These are phyloP conservation scores for Paralagenidium karlingii DNA, from an alignment of 352 stramenopile genomes.

Conservation along the genomic window DNA sequence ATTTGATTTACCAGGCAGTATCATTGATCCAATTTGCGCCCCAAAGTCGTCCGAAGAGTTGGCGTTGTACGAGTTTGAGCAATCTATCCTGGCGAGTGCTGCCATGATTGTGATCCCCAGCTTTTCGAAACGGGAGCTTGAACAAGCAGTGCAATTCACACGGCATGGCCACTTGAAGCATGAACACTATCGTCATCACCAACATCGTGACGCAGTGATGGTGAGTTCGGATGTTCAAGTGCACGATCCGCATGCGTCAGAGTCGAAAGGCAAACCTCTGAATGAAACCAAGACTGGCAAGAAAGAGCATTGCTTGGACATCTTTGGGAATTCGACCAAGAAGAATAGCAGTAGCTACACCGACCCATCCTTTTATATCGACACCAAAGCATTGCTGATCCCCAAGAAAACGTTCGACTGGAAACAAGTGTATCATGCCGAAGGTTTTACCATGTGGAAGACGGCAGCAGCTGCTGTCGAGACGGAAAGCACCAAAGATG, in stretches of 20 bases:
- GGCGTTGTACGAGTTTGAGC: constrained; percentile 14
- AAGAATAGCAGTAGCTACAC: too few species aligned
- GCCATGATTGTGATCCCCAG: constrained; percentile 13
- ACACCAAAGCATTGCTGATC: constrained; percentile 6
- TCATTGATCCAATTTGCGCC: too few species aligned
- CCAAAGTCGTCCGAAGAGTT: constrained; percentile 4
- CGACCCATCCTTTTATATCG: too few species aligned
- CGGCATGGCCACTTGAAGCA: constrained; percentile 14
- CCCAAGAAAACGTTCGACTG: constrained; percentile 4
- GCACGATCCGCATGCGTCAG: too few species aligned
- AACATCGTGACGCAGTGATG: too few species aligned
- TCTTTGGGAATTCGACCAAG: too few species aligned
- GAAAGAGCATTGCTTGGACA: too few species aligned
- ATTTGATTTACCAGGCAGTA: too few species aligned
- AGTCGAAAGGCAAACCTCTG: too few species aligned
- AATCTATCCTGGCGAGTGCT: constrained; percentile 12
- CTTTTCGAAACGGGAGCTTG: constrained; percentile 19
- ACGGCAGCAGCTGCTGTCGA: not conserved
- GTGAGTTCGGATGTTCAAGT: too few species aligned
- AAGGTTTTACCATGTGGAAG: constrained; percentile 3
- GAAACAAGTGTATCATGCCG: constrained; percentile 4
- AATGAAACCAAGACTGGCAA: too few species aligned
- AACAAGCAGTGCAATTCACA: constrained; percentile 15
- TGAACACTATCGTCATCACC: too few species aligned
- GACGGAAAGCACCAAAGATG: not conserved